Percentiles rank a stretch among this genome's conserved stretches.
These are phyloP conservation scores for Diaporthe eres DNA, from an alignment of 2,329 filamentous ascomycete genomes.

Conservation along the genomic window DNA sequence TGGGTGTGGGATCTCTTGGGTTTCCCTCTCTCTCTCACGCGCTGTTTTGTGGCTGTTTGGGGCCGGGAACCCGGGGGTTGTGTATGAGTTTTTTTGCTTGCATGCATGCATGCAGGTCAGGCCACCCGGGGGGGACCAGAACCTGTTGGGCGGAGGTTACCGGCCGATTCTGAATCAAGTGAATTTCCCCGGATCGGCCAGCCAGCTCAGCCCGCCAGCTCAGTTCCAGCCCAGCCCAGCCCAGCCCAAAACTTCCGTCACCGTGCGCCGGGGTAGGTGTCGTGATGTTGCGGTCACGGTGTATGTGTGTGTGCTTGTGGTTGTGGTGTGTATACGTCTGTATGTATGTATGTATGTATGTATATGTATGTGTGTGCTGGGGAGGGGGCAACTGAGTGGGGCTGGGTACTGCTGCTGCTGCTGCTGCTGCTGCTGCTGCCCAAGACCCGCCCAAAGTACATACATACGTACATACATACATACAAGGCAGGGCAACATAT, in stretches of 20 bases:
- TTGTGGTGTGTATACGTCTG: background rate
- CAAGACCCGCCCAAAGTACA: background rate
- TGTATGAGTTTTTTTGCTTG: background rate
- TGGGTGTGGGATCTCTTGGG: slow-evolving; percentile 10
- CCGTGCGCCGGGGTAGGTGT: background rate
- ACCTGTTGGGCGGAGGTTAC: slow-evolving; percentile 18
- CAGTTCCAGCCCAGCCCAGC: background rate
- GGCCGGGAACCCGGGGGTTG: background rate
- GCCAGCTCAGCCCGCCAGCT: background rate
- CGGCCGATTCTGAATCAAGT: slow-evolving; percentile 30
- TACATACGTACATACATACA: background rate
- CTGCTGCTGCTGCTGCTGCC: slow-evolving; percentile 1
- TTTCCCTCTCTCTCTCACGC: background rate
- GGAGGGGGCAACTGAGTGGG: slow-evolving; percentile 8
- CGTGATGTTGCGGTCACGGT: slow-evolving; percentile 11
- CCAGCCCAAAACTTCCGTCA: slow-evolving; percentile 17
- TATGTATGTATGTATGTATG: background rate
- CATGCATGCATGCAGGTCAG: slow-evolving; percentile 30
- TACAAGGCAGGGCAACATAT: background rate
- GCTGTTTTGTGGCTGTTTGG: slow-evolving; percentile 2
- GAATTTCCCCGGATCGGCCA: slow-evolving; percentile 30
- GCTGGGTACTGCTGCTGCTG: background rate
- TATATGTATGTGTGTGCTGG: slow-evolving; percentile 7
- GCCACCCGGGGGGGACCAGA: slow-evolving; percentile 5
- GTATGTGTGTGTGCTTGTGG: background rate